Percentiles rank a stretch among this genome's conserved stretches.
phyloP scores from a whole-genome alignment of 352 stramenopile genomes.

The Pythium oligandrum region DNA sequence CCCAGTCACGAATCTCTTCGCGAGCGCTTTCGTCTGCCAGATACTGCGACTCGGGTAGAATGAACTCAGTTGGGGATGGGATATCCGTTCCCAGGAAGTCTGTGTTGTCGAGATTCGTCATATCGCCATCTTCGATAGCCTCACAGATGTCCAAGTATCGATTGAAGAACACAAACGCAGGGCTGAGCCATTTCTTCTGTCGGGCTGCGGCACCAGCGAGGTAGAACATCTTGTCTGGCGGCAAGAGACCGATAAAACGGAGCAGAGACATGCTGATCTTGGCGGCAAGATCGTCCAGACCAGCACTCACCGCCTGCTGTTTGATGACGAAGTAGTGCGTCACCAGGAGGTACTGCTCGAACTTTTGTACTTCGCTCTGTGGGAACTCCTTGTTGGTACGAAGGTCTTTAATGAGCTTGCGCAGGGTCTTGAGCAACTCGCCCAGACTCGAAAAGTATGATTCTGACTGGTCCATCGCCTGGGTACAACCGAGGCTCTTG shows the following conservation, averaged over 20 bases:
- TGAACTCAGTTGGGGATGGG: constrained; percentile 74
- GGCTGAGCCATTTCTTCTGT: constrained; percentile 87
- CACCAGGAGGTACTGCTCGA: constrained; percentile 75
- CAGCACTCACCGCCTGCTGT: constrained; percentile 43
- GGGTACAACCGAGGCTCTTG: constrained; percentile 43
- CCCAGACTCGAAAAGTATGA: constrained; percentile 40
- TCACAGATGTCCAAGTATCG: constrained; percentile 93
- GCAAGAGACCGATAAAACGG: constrained; percentile 85
- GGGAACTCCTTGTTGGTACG: constrained; percentile 52
- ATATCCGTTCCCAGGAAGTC: constrained; percentile 94
- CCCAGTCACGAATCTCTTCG: constrained; percentile 94
- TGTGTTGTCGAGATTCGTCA: constrained; percentile 87
- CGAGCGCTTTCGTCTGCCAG: constrained; percentile 75
- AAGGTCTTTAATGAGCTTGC: constrained; percentile 73
- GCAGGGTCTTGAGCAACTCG: constrained; percentile 50
- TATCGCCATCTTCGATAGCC: constrained; percentile 90
- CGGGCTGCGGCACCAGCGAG: constrained; percentile 74
- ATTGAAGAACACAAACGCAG: constrained; percentile 95
- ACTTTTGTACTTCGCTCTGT: constrained; percentile 45
- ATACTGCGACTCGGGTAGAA: constrained; percentile 70
- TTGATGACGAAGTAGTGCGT: constrained; percentile 80
- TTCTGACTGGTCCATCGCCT: constrained; percentile 35
- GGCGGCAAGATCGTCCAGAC: constrained; percentile 60
- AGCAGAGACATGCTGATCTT: constrained; percentile 88
- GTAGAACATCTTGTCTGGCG: constrained; percentile 94